Evolutionary conservation across 2,329 filamentous ascomycete genomes (phyloP).

Genomic region (Diaporthe longicolla): DNA sequence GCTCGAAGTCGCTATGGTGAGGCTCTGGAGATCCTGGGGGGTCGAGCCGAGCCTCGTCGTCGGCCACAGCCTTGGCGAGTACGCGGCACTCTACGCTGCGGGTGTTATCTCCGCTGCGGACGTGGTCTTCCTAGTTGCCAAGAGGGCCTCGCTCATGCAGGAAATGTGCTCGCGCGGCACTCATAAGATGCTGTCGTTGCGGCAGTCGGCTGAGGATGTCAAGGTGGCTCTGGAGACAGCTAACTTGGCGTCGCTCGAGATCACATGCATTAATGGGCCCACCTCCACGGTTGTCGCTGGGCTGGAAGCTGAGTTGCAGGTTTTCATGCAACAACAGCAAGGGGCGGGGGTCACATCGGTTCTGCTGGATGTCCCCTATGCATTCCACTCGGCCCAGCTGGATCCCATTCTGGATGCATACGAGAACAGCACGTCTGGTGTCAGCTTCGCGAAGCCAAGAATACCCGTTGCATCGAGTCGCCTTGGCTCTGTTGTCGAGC

Average conservation of each 20-base stretch:
- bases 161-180: constrained; percentile 75
- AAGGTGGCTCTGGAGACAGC: constrained; percentile 48
- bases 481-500: constrained; percentile 70
- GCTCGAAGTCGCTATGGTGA: constrained; percentile 69
- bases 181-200: constrained; percentile 70
- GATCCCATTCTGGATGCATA: constrained; percentile 71
- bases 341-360: constrained; percentile 57
- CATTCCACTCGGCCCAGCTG: constrained; percentile 68
- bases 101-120: constrained; percentile 81
- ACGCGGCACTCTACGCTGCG: constrained; percentile 77
- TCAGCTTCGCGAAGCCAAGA: constrained; percentile 59
- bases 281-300: constrained; percentile 79
- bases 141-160: constrained; percentile 75
- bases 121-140: constrained; percentile 79
- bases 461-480: constrained; percentile 79
- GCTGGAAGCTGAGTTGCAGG: constrained; percentile 55
- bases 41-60: constrained; percentile 62
- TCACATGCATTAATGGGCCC: constrained; percentile 82
- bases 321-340: constrained; percentile 57
- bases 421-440: constrained; percentile 57
- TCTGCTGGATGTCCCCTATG: constrained; percentile 64
- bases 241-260: constrained; percentile 59
- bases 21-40: constrained; percentile 69
- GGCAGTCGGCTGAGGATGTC: constrained; percentile 52
- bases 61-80: constrained; percentile 76